phyloP scores from a whole-genome alignment of 2,329 filamentous ascomycete species.

The Neofusicoccum sp. region DNA sequence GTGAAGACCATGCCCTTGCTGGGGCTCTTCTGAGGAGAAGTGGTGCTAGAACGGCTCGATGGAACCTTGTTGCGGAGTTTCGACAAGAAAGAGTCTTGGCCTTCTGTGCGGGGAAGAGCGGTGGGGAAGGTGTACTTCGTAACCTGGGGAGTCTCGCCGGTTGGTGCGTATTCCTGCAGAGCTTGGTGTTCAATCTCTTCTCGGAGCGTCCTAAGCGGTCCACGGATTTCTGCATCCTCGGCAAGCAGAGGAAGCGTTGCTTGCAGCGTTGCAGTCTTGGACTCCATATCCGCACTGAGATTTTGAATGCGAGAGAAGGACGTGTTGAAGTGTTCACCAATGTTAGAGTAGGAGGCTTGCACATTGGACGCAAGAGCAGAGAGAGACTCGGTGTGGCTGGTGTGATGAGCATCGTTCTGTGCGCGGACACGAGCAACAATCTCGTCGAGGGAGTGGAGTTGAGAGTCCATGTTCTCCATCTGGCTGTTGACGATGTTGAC shows the following conservation, averaged over 20 bases:
- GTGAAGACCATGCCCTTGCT: constrained; percentile 55
- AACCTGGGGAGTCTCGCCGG: constrained; percentile 83
- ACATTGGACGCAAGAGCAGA: constrained; percentile 64
- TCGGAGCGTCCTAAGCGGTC: constrained; percentile 70
- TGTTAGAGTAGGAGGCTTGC: constrained; percentile 68
- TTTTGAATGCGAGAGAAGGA: constrained; percentile 66
- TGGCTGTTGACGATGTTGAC: constrained; percentile 87
- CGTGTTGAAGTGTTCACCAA: constrained; percentile 67
- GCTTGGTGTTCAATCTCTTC: constrained; percentile 62
- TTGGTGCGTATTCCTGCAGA: constrained; percentile 78
- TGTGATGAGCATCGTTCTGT: constrained; percentile 77
- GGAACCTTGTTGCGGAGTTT: constrained; percentile 38
- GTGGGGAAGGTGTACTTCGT: constrained; percentile 77
- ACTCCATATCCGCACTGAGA: constrained; percentile 66
- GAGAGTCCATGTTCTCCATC: constrained; percentile 78
- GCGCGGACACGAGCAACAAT: constrained; percentile 80
- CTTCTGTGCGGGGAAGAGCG: constrained; percentile 71
- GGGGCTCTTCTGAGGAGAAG: constrained; percentile 38
- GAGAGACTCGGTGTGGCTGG: constrained; percentile 66
- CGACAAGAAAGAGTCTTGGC: constrained; percentile 57
- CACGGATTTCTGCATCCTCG: constrained; percentile 56
- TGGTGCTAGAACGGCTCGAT: constrained; percentile 25
- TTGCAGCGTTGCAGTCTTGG: constrained; percentile 58
- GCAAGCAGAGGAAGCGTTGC: constrained; percentile 61
- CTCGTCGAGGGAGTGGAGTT: constrained; percentile 86